These are phyloP conservation scores for Penicillium sp. DNA, from an alignment of 2,329 filamentous ascomycete genomes.

Conservation along the genomic window DNA sequence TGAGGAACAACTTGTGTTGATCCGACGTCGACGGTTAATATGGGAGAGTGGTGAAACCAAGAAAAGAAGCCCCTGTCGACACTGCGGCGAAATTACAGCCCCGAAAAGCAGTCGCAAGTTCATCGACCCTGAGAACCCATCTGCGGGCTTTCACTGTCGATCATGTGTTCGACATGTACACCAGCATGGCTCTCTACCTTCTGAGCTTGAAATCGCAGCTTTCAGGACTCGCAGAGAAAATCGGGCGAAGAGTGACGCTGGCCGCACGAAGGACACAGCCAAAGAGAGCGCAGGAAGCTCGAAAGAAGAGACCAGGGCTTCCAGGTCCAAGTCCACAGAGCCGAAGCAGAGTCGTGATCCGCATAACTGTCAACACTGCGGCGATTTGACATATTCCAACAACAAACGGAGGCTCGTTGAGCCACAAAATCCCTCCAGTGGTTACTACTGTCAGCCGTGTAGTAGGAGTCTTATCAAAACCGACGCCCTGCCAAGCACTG, in stretches of 20 bases:
- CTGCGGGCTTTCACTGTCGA: constrained; percentile 7
- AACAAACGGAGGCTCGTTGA: constrained; percentile 6
- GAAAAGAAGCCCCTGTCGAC: constrained; percentile 2
- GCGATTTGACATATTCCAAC: constrained; percentile 4
- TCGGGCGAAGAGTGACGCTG: not conserved
- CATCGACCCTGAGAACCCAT: not conserved
- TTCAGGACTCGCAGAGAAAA: not conserved
- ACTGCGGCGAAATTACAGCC: constrained; percentile 2
- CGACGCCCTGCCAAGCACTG: not conserved
- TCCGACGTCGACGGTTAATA: not conserved
- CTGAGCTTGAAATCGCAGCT: constrained; percentile 1
- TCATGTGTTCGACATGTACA: constrained; percentile 4
- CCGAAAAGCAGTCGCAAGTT: constrained; percentile 6
- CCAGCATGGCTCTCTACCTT: not conserved
- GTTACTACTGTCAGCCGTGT: constrained; percentile 9
- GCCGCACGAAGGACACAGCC: not conserved
- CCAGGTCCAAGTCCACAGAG: not conserved
- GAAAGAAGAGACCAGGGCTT: not conserved
- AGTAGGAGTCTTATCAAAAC: constrained; percentile 3
- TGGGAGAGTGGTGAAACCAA: not conserved
- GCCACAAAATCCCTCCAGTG: constrained; percentile 1
- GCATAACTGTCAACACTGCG: constrained; percentile 5
- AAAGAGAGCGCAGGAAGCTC: not conserved
- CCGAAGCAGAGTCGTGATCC: constrained; percentile 6
- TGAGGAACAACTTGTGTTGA: constrained; percentile 3